These are phyloP conservation scores for Halteria grandinella DNA, from an alignment of 73 alveolate species.

Conservation along the genomic window DNA sequence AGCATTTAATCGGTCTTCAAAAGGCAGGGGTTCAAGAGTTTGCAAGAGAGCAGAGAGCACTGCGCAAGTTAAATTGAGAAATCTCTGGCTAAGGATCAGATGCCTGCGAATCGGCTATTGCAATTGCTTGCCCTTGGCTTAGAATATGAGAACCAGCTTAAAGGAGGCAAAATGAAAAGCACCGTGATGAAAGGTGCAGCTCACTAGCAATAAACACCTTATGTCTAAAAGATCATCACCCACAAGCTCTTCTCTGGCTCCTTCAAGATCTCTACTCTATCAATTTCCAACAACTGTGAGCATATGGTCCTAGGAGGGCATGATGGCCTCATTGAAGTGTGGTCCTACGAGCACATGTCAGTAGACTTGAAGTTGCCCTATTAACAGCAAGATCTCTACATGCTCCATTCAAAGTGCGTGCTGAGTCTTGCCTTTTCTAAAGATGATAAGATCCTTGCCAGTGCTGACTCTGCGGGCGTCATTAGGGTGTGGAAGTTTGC, in stretches of 20 bases:
- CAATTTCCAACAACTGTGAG: neutral
- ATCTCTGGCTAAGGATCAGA: neutral
- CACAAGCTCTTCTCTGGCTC: conserved; percentile 9
- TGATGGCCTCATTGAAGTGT: conserved; percentile 75
- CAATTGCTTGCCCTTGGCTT: conserved; percentile 22
- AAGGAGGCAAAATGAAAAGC: too few species aligned
- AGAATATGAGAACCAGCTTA: neutral
- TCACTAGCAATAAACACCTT: neutral
- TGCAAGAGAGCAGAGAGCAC: conserved; percentile 19
- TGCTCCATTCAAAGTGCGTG: conserved; percentile 69
- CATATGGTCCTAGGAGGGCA: conserved; percentile 24
- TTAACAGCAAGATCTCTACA: conserved; percentile 52
- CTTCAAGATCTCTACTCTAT: conserved; percentile 1
- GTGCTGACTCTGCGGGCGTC: conserved; percentile 71
- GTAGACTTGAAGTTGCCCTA: conserved; percentile 59
- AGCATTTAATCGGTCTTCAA: conserved; percentile 12
- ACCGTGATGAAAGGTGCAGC: too few species aligned
- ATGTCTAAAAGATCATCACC: conserved; percentile 1
- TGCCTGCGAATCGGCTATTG: neutral
- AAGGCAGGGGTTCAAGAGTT: neutral
- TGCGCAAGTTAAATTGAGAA: neutral
- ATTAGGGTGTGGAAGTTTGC: conserved; percentile 67
- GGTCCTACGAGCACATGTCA: conserved; percentile 59
- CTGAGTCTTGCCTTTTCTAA: conserved; percentile 58
- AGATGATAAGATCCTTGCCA: conserved; percentile 72